phyloP scores from a whole-genome alignment of 192 early-diverging fungal genomes.

The Coemansia sp. region DNA sequence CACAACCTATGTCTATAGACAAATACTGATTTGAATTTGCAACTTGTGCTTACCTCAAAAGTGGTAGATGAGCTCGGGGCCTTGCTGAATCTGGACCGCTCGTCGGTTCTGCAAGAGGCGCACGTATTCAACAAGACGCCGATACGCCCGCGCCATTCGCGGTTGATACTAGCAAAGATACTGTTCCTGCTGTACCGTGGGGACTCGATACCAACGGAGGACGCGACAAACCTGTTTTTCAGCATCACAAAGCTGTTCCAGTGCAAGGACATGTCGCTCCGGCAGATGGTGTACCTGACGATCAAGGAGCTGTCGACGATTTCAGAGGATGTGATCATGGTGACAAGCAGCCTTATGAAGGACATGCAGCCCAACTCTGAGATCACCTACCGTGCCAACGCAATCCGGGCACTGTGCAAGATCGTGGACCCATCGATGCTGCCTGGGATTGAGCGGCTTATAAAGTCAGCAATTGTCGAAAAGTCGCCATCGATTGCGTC shows the following conservation, averaged over 20 bases:
- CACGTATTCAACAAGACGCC: conserved; percentile 96
- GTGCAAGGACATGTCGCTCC: conserved; percentile 86
- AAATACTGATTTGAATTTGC: background rate
- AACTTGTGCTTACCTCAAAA: background rate
- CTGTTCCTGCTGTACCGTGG: conserved; percentile 89
- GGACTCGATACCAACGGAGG: conserved; percentile 86
- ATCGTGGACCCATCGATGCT: conserved; percentile 97
- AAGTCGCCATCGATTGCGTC: conserved; percentile 85
- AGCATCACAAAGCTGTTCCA: conserved; percentile 98
- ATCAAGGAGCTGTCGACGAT: conserved; percentile 95
- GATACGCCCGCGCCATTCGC: conserved; percentile 92
- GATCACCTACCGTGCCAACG: conserved; percentile 91
- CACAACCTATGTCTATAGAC: background rate
- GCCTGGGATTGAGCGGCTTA: conserved; percentile 91
- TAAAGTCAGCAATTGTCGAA: conserved; percentile 97
- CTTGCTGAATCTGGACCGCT: conserved; percentile 89
- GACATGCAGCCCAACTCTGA: conserved; percentile 96
- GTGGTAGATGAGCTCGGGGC: conserved; percentile 71
- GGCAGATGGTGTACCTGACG: conserved; percentile 96
- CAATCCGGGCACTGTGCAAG: conserved; percentile 91
- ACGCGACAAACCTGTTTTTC: conserved; percentile 98
- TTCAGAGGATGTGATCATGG: conserved; percentile 97
- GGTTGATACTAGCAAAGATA: conserved; percentile 89
- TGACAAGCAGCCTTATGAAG: conserved; percentile 91
- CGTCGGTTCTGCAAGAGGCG: conserved; percentile 91